phyloP scores from a whole-genome alignment of 31 red algal genomes.

The Asparagopsis taxiformis region DNA sequence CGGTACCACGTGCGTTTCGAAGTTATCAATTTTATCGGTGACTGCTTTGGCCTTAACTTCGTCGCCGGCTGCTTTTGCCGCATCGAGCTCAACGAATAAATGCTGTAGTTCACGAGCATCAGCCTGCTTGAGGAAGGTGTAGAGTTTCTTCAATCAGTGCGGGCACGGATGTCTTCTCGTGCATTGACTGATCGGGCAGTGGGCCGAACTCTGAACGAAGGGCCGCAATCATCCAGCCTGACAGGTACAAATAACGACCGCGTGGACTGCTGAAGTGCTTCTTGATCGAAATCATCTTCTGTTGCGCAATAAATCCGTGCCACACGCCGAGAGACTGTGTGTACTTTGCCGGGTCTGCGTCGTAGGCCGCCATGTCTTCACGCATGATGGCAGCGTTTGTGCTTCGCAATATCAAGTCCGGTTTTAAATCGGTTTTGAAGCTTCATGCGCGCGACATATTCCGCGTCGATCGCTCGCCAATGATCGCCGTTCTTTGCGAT shows the following conservation, averaged over 20 bases:
- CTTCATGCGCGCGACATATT: slow-evolving; percentile 10
- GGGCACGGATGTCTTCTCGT: slow-evolving; percentile 19
- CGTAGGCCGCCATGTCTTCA: slow-evolving; percentile 16
- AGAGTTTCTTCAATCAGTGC: slow-evolving; percentile 13
- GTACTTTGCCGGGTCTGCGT: slow-evolving; percentile 7
- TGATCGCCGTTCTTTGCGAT: too few species aligned
- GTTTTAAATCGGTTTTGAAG: slow-evolving; percentile 17
- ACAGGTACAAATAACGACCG: slow-evolving; percentile 14
- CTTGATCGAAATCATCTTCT: slow-evolving; percentile 26
- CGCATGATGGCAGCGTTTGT: slow-evolving; percentile 21
- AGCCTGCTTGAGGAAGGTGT: slow-evolving; percentile 17
- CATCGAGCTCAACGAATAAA: slow-evolving; percentile 16
- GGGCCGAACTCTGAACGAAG: slow-evolving; percentile 22
- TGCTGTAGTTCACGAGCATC: slow-evolving; percentile 10
- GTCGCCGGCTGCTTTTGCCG: slow-evolving; percentile 2
- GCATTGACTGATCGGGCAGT: slow-evolving; percentile 24
- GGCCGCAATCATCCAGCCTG: slow-evolving; percentile 26
- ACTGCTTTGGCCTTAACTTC: neutral
- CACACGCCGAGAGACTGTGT: slow-evolving; percentile 11
- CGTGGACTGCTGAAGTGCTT: neutral
- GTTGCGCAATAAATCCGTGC: slow-evolving; percentile 25
- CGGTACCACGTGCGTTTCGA: slow-evolving; percentile 17
- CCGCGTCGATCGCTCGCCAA: slow-evolving; percentile 8
- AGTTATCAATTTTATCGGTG: slow-evolving; percentile 1
- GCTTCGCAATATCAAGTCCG: slow-evolving; percentile 14